phyloP scores from a whole-genome alignment of 352 stramenopile species.

The Pythium biforme region DNA sequence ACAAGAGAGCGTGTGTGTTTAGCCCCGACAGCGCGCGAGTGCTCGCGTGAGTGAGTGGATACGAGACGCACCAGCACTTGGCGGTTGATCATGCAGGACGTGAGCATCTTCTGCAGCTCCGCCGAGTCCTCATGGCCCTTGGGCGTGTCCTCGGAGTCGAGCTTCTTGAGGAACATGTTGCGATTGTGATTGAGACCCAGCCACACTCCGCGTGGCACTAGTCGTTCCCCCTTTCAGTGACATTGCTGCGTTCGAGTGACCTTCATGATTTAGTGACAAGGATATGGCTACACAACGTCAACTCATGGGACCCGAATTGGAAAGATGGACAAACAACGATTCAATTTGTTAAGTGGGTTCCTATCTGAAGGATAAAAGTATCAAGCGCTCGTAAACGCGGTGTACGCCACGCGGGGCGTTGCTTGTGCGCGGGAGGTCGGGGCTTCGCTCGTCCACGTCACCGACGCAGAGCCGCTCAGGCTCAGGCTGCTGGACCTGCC shows the following conservation, averaged over 20 bases:
- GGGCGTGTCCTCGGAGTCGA: conserved; percentile 40
- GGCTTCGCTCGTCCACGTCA: neutral
- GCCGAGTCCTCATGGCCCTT: conserved; percentile 66
- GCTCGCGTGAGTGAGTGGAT: neutral
- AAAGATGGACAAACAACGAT: too few species aligned
- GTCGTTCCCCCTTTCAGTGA: neutral
- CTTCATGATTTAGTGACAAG: neutral
- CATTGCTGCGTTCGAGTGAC: neutral
- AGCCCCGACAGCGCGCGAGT: neutral
- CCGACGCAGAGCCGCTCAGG: conserved; percentile 8
- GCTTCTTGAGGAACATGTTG: conserved; percentile 57
- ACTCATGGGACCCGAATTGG: too few species aligned
- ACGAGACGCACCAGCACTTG: conserved; percentile 62
- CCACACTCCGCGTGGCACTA: conserved; percentile 9
- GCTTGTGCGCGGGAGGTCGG: neutral
- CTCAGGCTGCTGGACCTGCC: conserved; percentile 20
- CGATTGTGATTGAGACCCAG: neutral
- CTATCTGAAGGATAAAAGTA: too few species aligned
- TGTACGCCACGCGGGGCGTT: conserved; percentile 12
- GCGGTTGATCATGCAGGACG: conserved; percentile 83
- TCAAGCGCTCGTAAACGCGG: neutral
- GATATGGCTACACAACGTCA: conserved; percentile 5
- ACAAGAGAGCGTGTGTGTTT: too few species aligned
- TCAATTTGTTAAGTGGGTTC: too few species aligned
- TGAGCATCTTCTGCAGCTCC: conserved; percentile 82